phyloP scores from a whole-genome alignment of 108 stramenopile species.

The Nannochloropsis gaditana region DNA sequence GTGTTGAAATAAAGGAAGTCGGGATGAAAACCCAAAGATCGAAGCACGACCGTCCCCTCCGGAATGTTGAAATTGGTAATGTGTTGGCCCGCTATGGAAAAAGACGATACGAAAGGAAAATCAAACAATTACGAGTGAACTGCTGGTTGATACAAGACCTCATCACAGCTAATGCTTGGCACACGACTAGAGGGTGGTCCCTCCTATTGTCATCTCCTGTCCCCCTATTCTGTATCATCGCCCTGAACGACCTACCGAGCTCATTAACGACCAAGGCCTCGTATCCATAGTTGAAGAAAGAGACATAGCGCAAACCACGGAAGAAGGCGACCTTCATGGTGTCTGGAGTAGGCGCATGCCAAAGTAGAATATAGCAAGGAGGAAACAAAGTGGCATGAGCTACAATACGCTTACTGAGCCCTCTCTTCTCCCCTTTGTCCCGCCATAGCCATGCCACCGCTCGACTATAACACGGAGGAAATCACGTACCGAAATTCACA shows the following conservation, averaged over 20 bases:
- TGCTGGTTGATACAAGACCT: too few species aligned
- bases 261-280: constrained; percentile 1
- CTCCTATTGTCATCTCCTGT: too few species aligned
- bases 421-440: too few species aligned
- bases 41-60: not conserved
- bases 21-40: not conserved
- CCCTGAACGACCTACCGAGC: not conserved
- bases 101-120: not conserved
- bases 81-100: not conserved
- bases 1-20: not conserved
- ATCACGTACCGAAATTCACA: not conserved
- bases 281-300: constrained; percentile 13
- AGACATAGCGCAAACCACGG: not conserved
- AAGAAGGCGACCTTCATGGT: not conserved
- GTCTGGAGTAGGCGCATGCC: not conserved
- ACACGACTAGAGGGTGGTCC: too few species aligned
- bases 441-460: too few species aligned
- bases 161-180: too few species aligned
- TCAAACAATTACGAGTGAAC: too few species aligned
- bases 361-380: too few species aligned
- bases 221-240: not conserved
- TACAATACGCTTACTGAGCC: too few species aligned
- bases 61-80: constrained; percentile 4
- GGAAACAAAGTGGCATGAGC: too few species aligned
- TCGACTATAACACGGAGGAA: too few species aligned